A percentile compares a stretch with the other conserved stretches of the same genome.
phyloP scores from a whole-genome alignment of 2,329 filamentous ascomycete species.

The Aspergillus floridensis region DNA sequence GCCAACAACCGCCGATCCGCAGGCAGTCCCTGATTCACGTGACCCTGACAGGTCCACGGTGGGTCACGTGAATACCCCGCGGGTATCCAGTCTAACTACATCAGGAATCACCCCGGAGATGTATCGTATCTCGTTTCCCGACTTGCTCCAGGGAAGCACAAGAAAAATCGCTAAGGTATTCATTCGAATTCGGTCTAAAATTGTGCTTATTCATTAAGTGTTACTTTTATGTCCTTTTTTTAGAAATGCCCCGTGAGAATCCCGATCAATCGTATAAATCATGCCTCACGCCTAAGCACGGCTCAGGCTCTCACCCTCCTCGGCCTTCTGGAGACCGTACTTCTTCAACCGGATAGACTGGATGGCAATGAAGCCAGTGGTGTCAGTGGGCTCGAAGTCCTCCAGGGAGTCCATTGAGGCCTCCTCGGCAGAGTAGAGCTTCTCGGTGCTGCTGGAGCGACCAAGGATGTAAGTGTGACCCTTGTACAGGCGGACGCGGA shows the following conservation, averaged over 20 bases:
- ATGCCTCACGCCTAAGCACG: conserved; percentile 8
- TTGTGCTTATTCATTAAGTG: neutral
- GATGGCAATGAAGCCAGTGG: conserved; percentile 59
- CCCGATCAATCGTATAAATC: neutral
- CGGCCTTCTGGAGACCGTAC: conserved; percentile 35
- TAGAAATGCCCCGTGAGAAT: neutral
- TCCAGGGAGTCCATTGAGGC: conserved; percentile 69
- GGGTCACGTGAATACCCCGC: neutral
- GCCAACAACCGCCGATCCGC: neutral
- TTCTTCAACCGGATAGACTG: conserved; percentile 43
- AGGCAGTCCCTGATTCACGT: neutral
- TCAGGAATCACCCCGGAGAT: neutral
- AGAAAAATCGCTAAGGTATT: too few species aligned
- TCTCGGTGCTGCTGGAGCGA: conserved; percentile 63
- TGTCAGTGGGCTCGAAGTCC: conserved; percentile 65
- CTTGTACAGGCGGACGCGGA: conserved; percentile 66
- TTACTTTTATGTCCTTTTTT: neutral
- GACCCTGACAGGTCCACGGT: neutral
- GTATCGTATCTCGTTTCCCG: too few species aligned
- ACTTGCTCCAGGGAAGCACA: too few species aligned
- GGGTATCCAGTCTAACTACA: neutral
- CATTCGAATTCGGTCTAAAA: neutral
- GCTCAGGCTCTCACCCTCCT: conserved; percentile 17
- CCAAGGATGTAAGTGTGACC: conserved; percentile 55
- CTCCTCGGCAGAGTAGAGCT: conserved; percentile 66